Conservation (phyloP, 2,329 filamentous ascomycete species). For the Lanzia echinophila region DNA sequence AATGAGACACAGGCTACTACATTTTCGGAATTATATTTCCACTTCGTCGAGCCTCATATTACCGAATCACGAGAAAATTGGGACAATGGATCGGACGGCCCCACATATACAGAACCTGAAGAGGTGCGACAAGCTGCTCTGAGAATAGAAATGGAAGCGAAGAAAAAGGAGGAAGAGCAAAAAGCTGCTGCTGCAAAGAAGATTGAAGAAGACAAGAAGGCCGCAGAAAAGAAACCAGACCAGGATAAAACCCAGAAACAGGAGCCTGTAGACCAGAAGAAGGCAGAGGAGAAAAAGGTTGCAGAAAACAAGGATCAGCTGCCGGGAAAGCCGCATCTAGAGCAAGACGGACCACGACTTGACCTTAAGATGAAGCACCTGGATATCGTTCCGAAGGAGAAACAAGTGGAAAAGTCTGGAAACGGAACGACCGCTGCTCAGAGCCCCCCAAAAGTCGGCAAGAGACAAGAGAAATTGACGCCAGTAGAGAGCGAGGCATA, state of each 20-base stretch:
- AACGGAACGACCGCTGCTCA: not conserved
- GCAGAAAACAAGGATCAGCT: not conserved
- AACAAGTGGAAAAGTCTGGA: not conserved
- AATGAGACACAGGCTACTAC: constrained; percentile 3
- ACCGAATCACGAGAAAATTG: constrained; percentile 39
- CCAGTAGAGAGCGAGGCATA: constrained; percentile 33
- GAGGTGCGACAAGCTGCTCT: not conserved
- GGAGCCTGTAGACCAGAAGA: not conserved
- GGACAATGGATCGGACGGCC: constrained; percentile 47
- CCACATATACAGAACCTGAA: constrained; percentile 31
- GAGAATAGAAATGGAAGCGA: too few species aligned
- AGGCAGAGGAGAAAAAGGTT: not conserved
- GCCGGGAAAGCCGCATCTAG: not conserved
- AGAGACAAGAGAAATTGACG: not conserved
- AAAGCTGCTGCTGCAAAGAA: not conserved
- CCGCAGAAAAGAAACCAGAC: not conserved
- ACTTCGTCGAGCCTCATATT: constrained; percentile 41
- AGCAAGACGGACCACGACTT: not conserved
- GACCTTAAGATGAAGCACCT: not conserved
- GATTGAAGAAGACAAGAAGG: not conserved
- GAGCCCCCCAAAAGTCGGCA: not conserved
- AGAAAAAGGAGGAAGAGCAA: not conserved
- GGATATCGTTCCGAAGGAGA: not conserved
- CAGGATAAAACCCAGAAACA: too few species aligned
- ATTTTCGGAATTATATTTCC: constrained; percentile 40